phyloP scores from a whole-genome alignment of 345 rosid species.

The Chamaenerion angustifolium region DNA sequence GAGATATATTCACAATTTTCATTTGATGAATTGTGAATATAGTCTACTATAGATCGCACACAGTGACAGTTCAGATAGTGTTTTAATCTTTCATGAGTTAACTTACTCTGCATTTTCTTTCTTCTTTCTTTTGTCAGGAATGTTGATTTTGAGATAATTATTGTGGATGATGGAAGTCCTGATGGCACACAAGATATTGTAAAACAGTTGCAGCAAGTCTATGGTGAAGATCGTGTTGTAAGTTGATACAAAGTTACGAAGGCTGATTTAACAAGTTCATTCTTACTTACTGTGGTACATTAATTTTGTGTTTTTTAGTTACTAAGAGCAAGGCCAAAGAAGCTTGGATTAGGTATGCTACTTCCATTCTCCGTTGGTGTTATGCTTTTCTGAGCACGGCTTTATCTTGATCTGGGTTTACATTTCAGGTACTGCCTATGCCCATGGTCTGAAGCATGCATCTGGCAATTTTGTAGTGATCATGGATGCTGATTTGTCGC shows the following conservation, averaged over 20 bases:
- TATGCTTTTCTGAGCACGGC: background rate
- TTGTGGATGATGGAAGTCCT: conserved; percentile 98
- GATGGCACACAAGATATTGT: conserved; percentile 92
- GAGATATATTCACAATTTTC: no score
- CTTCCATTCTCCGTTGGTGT: background rate
- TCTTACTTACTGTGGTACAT: background rate
- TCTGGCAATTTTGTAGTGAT: no score
- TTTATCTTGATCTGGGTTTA: conserved; percentile 10
- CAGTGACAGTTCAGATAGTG: no score
- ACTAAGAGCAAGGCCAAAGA: conserved; percentile 68
- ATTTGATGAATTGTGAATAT: no score
- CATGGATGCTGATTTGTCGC: conserved; percentile 94
- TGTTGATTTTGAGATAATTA: no score
- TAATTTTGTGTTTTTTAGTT: conserved; percentile 40
- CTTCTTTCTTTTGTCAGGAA: conserved; percentile 5
- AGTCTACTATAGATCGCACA: no score
- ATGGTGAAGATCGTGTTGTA: conserved; percentile 76
- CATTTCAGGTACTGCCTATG: no score
- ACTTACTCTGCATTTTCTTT: no score
- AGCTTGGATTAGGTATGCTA: conserved; percentile 83
- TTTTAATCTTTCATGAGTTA: no score
- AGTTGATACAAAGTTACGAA: no score
- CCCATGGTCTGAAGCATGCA: no score
- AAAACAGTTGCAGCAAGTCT: conserved; percentile 62
- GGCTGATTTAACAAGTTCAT: no score